Evolutionary conservation across 176 grass and related monocot genomes (phyloP).

Genomic region (Triticum turgidum): DNA sequence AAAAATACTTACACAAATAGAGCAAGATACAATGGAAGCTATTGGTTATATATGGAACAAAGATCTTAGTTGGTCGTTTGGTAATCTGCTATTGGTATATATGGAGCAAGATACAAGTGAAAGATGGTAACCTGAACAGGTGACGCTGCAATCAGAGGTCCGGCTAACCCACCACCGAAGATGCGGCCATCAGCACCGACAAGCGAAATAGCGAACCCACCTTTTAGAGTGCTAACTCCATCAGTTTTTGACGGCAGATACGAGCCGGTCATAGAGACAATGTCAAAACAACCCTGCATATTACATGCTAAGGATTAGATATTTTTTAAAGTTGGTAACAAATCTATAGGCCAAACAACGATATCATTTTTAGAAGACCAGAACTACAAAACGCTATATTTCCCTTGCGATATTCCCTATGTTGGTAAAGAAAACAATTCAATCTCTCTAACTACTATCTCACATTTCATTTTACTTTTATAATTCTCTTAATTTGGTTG

Average conservation of each 20-base stretch:
- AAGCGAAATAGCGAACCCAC: conserved; percentile 55
- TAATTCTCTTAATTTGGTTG: background rate
- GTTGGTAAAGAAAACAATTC: background rate
- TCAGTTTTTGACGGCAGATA: conserved; percentile 47
- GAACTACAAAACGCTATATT: background rate
- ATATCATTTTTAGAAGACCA: background rate
- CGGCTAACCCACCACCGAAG: conserved; percentile 59
- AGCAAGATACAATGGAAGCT: background rate
- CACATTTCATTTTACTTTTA: background rate
- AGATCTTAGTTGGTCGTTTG: background rate
- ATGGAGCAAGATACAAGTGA: background rate
- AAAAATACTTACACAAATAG: no score
- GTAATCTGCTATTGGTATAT: no score
- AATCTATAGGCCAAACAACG: background rate
- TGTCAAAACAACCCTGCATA: conserved; percentile 50
- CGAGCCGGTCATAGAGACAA: conserved; percentile 63
- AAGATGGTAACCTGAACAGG: conserved; percentile 53
- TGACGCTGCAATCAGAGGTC: conserved; percentile 55
- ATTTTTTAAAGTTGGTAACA: background rate
- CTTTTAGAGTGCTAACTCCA: conserved; percentile 45
- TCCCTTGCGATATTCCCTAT: background rate
- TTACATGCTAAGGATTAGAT: background rate
- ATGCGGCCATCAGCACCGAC: conserved; percentile 55
- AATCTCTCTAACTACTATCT: background rate
- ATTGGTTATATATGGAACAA: background rate